Evolutionary conservation across 805 yeast genomes (phyloP), one percentile per base, ranked within the genome.

Genomic region (Maudiozyma bulderi): DNA sequence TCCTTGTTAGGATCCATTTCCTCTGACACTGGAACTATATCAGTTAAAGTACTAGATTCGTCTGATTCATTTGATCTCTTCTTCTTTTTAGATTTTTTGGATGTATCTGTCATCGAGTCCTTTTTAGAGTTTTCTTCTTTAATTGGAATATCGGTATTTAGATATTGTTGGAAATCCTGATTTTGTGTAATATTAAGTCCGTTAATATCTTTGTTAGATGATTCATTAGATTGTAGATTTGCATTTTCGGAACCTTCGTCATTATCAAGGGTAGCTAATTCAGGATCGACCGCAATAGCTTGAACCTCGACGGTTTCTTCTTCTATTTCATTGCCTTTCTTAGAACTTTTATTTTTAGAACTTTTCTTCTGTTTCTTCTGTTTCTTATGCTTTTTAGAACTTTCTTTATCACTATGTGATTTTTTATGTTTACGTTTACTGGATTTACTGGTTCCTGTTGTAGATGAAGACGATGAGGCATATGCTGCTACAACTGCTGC

Each of bases 281-380:
- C 84, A 0, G 84, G 83, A 58, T 80, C 84, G 34, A 79, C 82
- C 34, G 73, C 76, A 14, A 43, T 66, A 46, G 47, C 8, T 3
- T 39, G n/a, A 2, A 9, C 43, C 45, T 40, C 28, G 9, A 35
- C 40, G 43, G 50, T 48, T 15, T 50, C 44, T 46, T 50, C 53
- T 42, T 51, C 48, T 28, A 26, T 15, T 10, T 40, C 42, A 7
- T 48, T 46, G 2, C 41, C 38, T 35, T 35, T 15, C n/a, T 35
- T 35, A 7, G 15, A 7, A 38, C 8, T 40, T 31, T 47, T 55
- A 40, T 38, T 52, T 28, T 48, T 54, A 40, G 9, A 8, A 28
- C 9, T 6, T 29, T 40, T 40, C 20, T 40, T 40, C 8, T 40
- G 32, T 35, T 40, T 44, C 50, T 50, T 57, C 6, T 52, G 48